phyloP scores from a whole-genome alignment of 176 grass and related monocot genomes.

The Aechmea fasciata region DNA sequence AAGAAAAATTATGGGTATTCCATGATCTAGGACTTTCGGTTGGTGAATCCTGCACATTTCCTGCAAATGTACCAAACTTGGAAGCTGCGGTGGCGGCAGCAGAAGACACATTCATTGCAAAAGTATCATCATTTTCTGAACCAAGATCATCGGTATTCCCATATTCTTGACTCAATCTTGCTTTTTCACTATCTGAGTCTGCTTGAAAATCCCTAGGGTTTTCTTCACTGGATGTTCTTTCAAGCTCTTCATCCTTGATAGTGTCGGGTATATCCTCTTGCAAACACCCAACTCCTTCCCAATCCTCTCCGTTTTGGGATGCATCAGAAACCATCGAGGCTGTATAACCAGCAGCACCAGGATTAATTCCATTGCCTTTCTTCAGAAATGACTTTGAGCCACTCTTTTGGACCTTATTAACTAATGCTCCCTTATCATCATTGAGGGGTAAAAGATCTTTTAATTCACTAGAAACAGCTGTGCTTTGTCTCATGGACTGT shows the following conservation, averaged over 20 bases:
- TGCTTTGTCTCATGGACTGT: constrained; percentile 75
- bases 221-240: constrained; percentile 57
- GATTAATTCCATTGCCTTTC: constrained; percentile 40
- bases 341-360: constrained; percentile 25
- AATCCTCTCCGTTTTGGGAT: constrained; percentile 28
- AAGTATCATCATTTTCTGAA: constrained; percentile 54
- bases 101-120: neutral
- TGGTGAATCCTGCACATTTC: constrained; percentile 36
- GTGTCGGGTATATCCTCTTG: constrained; percentile 40
- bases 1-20: constrained; percentile 49
- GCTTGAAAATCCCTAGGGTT: constrained; percentile 54
- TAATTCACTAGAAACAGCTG: constrained; percentile 40
- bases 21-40: constrained; percentile 40
- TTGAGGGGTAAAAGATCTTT: constrained; percentile 58
- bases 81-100: constrained; percentile 9
- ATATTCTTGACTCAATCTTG: constrained; percentile 37
- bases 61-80: constrained; percentile 38
- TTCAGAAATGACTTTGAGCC: constrained; percentile 37
- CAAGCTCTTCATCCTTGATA: constrained; percentile 67
- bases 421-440: constrained; percentile 32
- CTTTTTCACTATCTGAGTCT: constrained; percentile 78
- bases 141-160: constrained; percentile 67
- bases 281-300: constrained; percentile 47
- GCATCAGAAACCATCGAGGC: constrained; percentile 34
- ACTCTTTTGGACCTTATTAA: constrained; percentile 31